Evolutionary conservation across 768 basidiomycete species (phyloP), one percentile per base, ranked within the genome.

Genomic region (Serendipita vermifera): DNA sequence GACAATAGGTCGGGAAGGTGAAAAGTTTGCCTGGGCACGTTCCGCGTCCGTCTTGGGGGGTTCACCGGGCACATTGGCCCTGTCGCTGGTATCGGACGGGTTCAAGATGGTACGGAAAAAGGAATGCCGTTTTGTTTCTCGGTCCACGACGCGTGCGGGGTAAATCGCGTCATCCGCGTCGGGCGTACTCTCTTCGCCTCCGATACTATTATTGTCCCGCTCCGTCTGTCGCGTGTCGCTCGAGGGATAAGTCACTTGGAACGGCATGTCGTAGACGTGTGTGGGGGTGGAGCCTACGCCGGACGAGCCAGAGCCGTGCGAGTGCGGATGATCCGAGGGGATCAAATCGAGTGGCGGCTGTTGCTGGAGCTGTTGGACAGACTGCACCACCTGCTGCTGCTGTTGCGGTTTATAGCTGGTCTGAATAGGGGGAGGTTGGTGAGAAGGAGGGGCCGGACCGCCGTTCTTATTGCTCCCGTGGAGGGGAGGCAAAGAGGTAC

Each of bases 21-120:
- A 38, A 35, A 20, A 43, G 11, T 3, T 32, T 15, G 58, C 35
- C 33, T 32, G 13, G n/a, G 36, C 33, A 24, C 36, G 11, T 54
- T 17, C 57, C 15, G n/a, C 54, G 20, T 38, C 54, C 13, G 36
- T 14, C 33, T 33, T 35, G 15, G 14, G 11, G 33, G 33, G 5
- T n/a, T 11, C 51, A 14, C 51, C 51, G 26, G 26, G 15, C 15
- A 6, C 48, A 11, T 14, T 17, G 43, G 11, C 26, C 29, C 31
- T 17, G 29, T n/a, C 22, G 32, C 32, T 46, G 11, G 31, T 11
- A 33, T 56, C 48, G 24, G 60, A 13, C 14, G 85, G 82, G 64
- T 86, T 85, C 61, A 91, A 79, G 58, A 91, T 85, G 11, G 85
- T 88, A 61, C 82, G 74, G 67, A 91, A 88, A 72, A 87, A 91